These are phyloP conservation scores for Colletotrichum cereale DNA, from an alignment of 2,329 filamentous ascomycete genomes.

Conservation along the genomic window DNA sequence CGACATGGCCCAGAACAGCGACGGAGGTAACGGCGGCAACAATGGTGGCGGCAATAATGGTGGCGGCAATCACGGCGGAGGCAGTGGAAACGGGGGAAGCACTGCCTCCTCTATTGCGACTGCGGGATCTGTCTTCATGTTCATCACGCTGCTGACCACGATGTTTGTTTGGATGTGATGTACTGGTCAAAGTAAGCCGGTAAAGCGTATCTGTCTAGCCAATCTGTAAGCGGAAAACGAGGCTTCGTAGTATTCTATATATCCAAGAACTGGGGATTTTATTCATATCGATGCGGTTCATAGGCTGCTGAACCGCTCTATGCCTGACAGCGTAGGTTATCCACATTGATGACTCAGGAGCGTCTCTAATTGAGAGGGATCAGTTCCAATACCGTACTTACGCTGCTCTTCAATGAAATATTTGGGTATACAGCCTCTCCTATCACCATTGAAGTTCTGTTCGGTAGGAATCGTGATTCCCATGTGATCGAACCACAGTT, in stretches of 20 bases:
- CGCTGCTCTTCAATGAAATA: too few species aligned
- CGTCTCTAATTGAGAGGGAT: too few species aligned
- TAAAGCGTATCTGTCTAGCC: not conserved
- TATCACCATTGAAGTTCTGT: too few species aligned
- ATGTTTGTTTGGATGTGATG: conserved; percentile 38
- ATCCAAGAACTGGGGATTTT: not conserved
- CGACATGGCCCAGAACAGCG: conserved; percentile 40
- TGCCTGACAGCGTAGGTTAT: too few species aligned
- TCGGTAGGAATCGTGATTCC: too few species aligned
- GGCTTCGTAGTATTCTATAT: not conserved
- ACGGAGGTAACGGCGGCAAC: not conserved
- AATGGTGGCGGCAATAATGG: not conserved
- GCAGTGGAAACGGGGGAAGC: conserved; percentile 25
- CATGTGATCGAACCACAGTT: too few species aligned
- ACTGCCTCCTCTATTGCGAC: conserved; percentile 26
- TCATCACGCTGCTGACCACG: conserved; percentile 26
- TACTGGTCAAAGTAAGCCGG: not conserved
- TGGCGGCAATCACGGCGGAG: not conserved
- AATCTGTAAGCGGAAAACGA: not conserved
- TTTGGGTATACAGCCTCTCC: too few species aligned
- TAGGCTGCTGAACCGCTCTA: too few species aligned
- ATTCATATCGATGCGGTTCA: too few species aligned
- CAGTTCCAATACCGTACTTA: too few species aligned
- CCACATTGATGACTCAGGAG: too few species aligned
- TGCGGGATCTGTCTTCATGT: conserved; percentile 27